Percentiles rank a stretch among this genome's conserved stretches.
Conservation (phyloP, 805 yeast genomes). For the Cyberlindnera misumaiensis region DNA sequence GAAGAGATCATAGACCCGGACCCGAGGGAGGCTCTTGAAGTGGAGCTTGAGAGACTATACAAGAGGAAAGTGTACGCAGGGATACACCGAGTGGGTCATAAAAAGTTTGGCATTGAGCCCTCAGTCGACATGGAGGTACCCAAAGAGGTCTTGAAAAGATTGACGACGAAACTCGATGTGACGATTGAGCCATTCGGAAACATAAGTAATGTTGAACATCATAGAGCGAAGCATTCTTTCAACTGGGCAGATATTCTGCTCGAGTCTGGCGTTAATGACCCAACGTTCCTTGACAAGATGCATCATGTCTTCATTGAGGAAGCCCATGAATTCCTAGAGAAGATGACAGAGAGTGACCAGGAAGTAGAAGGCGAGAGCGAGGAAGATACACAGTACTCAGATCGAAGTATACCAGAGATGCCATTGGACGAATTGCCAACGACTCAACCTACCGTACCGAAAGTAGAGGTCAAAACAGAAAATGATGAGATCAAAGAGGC, state of each 20-base stretch:
- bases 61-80: constrained; percentile 3
- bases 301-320: constrained; percentile 43
- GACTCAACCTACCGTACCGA: too few species aligned
- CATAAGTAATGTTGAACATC: constrained; percentile 23
- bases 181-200: too few species aligned
- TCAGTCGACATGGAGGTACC: not conserved
- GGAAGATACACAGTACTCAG: constrained; percentile 28
- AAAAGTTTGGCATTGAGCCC: not conserved
- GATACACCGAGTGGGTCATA: not conserved
- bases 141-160: too few species aligned
- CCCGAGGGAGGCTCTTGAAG: constrained; percentile 1
- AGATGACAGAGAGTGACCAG: too few species aligned
- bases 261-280: not conserved
- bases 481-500: too few species aligned
- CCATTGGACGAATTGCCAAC: too few species aligned
- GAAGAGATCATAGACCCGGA: constrained; percentile 2
- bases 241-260: constrained; percentile 4
- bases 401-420: too few species aligned
- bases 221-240: constrained; percentile 37
- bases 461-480: too few species aligned
- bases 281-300: constrained; percentile 1
- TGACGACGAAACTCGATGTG: too few species aligned
- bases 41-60: constrained; percentile 9
- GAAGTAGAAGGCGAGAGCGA: too few species aligned
- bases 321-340: constrained; percentile 67